Conservation (phyloP, 208 protist species). For the Trypanosomatidae sp. region DNA sequence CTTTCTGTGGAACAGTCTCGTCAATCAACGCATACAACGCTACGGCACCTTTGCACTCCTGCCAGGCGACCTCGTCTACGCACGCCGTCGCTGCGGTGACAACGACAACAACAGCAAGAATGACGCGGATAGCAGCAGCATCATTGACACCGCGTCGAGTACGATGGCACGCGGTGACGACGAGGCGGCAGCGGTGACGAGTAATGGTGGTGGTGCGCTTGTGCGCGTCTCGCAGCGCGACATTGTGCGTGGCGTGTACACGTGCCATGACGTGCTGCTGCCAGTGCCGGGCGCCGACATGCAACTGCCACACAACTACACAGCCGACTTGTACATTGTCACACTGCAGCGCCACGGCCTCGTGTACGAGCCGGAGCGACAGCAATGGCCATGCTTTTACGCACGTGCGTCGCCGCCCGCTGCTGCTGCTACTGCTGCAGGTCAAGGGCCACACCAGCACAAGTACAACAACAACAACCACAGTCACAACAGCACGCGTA, state of each 20-base stretch:
- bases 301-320: slow-evolving; percentile 75
- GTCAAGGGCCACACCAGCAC: too few species aligned
- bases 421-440: too few species aligned
- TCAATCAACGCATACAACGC: slow-evolving; percentile 72
- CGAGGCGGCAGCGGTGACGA: not conserved
- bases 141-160: not conserved
- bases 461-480: too few species aligned
- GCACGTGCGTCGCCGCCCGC: slow-evolving; percentile 4
- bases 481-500: not conserved
- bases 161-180: too few species aligned
- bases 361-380: slow-evolving; percentile 58
- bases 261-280: slow-evolving; percentile 53
- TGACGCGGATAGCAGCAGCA: not conserved
- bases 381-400: slow-evolving; percentile 68
- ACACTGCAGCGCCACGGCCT: slow-evolving; percentile 70
- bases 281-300: slow-evolving; percentile 63
- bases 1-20: slow-evolving; percentile 85
- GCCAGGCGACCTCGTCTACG: slow-evolving; percentile 66
- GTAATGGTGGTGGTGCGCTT: not conserved
- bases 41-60: slow-evolving; percentile 77
- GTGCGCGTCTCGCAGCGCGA: slow-evolving; percentile 17
- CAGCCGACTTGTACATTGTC: slow-evolving; percentile 69
- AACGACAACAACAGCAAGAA: slow-evolving; percentile 2
- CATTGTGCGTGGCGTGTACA: slow-evolving; percentile 44
- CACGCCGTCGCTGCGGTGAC: slow-evolving; percentile 2